Base-by-base conservation (phyloP, 2,329 filamentous ascomycete species). In the Clathrospora elynae region DNA sequence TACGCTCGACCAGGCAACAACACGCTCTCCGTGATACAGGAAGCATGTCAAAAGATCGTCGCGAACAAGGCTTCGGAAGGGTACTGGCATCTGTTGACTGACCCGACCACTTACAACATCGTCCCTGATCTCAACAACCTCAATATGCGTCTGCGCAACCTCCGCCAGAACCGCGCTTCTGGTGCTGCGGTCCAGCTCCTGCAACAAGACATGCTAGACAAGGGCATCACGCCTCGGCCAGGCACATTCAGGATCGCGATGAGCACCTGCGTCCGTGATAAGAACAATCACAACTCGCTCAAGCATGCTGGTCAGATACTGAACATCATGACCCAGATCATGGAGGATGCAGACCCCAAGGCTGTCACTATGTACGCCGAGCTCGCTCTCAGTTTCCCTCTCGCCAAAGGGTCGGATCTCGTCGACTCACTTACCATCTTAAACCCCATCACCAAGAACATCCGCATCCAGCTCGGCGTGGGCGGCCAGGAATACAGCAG, bases 11-110 rank as follows among this genome's bases (percentile, higher is more conserved):
- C 81, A 0, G 70, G 71, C n/a, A 80, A 78, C 48, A 75, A 75
- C 46, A 79, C 76, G 0, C 78, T 99, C 2, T 86, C 86, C 1
- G 68, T 95, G 30, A 64, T 95, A 13, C 69, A 95, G 28, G 75
- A 82, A 31, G 79, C 85, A 5, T 81, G 89, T 36, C 72, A 78
- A 9, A 77, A 80, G 20, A 78, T 84, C 20, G 78, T 80, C 36
- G 77, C 81, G 37, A 81, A 82, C 6, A 77, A 79, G 10, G 71
- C 80, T n/a, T 87, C 83, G n/a, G 71, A 79, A 37, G 78, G 78
- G 20, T 97, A 96, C 70, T 97, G 91, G 91, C 75, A 85, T 12
- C 64, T 85, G 5, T 73, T 96, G 43, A 87, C 85, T 5, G 64
- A 68, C 18, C 58, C 59, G 1, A 66, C 75, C 2, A 70, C 76